Percentiles rank a stretch among this genome's conserved stretches.
Conservation (phyloP, 1,284 basidiomycete species). For the Meripilus lineatus region DNA sequence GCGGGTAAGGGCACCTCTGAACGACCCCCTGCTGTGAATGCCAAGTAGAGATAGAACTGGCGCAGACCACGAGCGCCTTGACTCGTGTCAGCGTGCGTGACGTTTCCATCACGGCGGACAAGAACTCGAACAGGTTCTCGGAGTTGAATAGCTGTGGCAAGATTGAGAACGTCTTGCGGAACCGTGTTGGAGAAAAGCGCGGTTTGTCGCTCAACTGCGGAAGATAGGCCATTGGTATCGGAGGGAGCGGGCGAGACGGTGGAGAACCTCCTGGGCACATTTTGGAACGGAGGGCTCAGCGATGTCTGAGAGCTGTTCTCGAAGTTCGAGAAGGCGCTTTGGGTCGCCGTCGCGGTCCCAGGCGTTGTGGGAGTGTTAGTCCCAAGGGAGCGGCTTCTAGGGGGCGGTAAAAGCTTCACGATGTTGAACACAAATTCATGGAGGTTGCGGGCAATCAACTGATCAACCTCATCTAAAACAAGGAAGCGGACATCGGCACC, state of each 20-base stretch:
- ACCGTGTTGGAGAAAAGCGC: conserved; percentile 95
- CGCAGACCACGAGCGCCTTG: conserved; percentile 81
- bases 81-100: conserved; percentile 62
- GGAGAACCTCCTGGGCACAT: conserved; percentile 55
- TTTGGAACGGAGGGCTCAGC: conserved; percentile 46
- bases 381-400: conserved; percentile 63
- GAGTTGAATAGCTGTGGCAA: conserved; percentile 83
- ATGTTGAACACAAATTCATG: conserved; percentile 94
- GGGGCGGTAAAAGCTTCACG: conserved; percentile 83
- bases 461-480: conserved; percentile 96
- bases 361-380: conserved; percentile 32
- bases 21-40: conserved; percentile 81
- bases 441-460: conserved; percentile 93
- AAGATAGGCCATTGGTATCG: conserved; percentile 25
- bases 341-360: conserved; percentile 29
- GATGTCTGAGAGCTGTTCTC: conserved; percentile 41
- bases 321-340: conserved; percentile 44
- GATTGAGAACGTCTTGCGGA: conserved; percentile 90
- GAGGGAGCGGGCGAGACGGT: conserved; percentile 43
- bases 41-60: conserved; percentile 91
- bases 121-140: conserved; percentile 94
- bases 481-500: conserved; percentile 87
- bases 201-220: conserved; percentile 76
- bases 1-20: conserved; percentile 53
- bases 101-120: conserved; percentile 91